These are phyloP conservation scores for Trichoderma pleuroti DNA, from an alignment of 2,329 filamentous ascomycete genomes.

Conservation along the genomic window DNA sequence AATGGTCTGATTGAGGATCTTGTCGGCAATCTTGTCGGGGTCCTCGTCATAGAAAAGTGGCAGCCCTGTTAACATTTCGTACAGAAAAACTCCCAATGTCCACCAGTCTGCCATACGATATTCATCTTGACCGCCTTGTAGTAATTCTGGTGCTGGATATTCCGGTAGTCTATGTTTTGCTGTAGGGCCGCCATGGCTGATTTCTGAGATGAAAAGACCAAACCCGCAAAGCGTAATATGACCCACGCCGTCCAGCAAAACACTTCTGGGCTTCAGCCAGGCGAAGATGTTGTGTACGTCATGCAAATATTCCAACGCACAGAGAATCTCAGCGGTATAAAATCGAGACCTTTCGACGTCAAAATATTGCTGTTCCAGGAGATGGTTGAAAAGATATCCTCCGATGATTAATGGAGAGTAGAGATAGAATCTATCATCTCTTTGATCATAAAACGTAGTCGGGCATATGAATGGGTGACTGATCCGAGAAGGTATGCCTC, in stretches of 20 bases:
- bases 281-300: constrained; percentile 88
- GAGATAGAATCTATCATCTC: constrained; percentile 43
- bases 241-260: constrained; percentile 82
- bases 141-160: constrained; percentile 83
- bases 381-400: constrained; percentile 83
- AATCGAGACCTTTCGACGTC: constrained; percentile 86
- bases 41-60: constrained; percentile 77
- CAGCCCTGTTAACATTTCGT: constrained; percentile 88
- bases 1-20: background rate
- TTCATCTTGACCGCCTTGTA: constrained; percentile 80
- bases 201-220: constrained; percentile 84
- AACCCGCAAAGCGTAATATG: constrained; percentile 90
- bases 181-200: constrained; percentile 86
- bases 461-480: constrained; percentile 94
- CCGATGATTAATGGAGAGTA: constrained; percentile 86
- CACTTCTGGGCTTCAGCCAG: constrained; percentile 67
- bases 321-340: constrained; percentile 84
- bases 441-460: constrained; percentile 44
- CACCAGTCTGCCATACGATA: constrained; percentile 95
- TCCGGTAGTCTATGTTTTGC: constrained; percentile 79
- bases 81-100: constrained; percentile 86
- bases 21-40: background rate
- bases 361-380: constrained; percentile 84
- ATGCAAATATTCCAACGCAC: constrained; percentile 81
- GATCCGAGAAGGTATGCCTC: constrained; percentile 56